Percentiles rank a stretch among this genome's conserved stretches.
phyloP scores from a whole-genome alignment of 108 stramenopile species.

The Nitzschia inconspicua region DNA sequence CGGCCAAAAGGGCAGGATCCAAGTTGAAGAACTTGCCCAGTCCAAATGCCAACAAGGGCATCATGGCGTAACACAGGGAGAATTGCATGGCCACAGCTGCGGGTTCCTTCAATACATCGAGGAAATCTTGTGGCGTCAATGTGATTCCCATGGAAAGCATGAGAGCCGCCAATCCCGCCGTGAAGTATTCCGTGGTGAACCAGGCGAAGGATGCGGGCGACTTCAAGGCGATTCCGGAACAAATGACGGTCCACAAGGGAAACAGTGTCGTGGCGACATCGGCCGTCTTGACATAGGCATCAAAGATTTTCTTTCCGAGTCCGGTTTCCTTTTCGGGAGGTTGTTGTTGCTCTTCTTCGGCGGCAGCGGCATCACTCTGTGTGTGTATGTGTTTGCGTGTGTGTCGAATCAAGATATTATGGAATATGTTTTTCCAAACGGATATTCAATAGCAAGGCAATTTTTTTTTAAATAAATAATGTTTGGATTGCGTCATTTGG shows the following conservation, averaged over 20 bases:
- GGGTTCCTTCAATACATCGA: slow-evolving; percentile 84
- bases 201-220: slow-evolving; percentile 88
- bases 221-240: slow-evolving; percentile 84
- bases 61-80: slow-evolving; percentile 92
- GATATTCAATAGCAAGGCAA: too few species aligned
- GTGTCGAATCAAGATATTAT: too few species aligned
- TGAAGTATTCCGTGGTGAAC: slow-evolving; percentile 97
- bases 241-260: slow-evolving; percentile 91
- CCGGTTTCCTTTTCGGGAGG: background rate
- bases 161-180: slow-evolving; percentile 85
- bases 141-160: slow-evolving; percentile 99
- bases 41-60: slow-evolving; percentile 85
- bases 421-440: too few species aligned
- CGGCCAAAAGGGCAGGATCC: slow-evolving; percentile 88
- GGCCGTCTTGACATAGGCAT: slow-evolving; percentile 79
- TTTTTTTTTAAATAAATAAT: too few species aligned
- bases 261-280: slow-evolving; percentile 89
- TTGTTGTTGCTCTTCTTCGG: too few species aligned
- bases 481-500: too few species aligned
- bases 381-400: too few species aligned
- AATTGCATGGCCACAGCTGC: slow-evolving; percentile 91
- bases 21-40: slow-evolving; percentile 81
- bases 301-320: slow-evolving; percentile 67
- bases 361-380: too few species aligned
- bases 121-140: slow-evolving; percentile 90